phyloP scores from a whole-genome alignment of 129 eudicot genomes.

The Artemisia tridentata region DNA sequence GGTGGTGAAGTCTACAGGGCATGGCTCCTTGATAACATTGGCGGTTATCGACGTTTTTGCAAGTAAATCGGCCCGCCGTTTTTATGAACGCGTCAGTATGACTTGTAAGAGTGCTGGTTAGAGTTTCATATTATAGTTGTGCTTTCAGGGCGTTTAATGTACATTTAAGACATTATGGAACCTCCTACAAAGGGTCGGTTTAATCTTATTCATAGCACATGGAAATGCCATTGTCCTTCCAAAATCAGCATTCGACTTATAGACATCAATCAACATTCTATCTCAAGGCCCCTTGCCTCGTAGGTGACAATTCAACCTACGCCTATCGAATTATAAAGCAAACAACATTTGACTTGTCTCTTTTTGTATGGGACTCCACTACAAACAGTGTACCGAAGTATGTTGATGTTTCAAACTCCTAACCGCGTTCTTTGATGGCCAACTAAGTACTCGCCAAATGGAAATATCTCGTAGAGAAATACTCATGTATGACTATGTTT shows the following conservation, averaged over 20 bases:
- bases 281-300: background rate
- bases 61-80: too few relatives aligned
- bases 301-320: background rate
- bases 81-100: too few relatives aligned
- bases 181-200: background rate
- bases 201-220: background rate
- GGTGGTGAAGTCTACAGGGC: too few relatives aligned
- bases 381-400: background rate
- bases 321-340: background rate
- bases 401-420: background rate
- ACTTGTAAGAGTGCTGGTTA: too few relatives aligned
- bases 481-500: too few relatives aligned
- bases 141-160: too few relatives aligned
- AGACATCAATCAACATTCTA: conserved; percentile 1
- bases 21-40: background rate
- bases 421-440: background rate
- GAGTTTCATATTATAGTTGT: too few relatives aligned
- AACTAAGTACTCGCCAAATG: background rate
- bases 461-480: background rate
- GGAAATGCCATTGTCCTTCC: background rate
- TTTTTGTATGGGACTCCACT: background rate
- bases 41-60: too few relatives aligned
- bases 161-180: too few relatives aligned
- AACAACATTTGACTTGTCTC: background rate
- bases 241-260: background rate